Evolutionary conservation across 148 eudicot genomes (phyloP), one percentile per base, ranked within the genome.

Genomic region (Limonium bicolor): DNA sequence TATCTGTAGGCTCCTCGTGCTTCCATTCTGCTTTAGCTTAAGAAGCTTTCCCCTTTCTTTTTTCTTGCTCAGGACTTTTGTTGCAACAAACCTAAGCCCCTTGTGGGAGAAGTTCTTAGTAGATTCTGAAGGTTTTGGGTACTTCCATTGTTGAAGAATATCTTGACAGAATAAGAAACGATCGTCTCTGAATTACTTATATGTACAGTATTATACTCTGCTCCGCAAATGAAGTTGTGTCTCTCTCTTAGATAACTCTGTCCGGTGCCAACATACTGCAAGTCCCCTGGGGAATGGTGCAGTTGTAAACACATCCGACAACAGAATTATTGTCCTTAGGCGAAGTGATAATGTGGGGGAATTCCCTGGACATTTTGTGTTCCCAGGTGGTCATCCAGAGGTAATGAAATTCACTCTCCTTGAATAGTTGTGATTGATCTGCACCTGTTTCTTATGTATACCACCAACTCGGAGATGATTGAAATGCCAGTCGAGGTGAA

Each of bases 301-400:
- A 42, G 47, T 90, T 59, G 76, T 87, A 16, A 82, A 78, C 69
- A 82, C 96, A 41, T 63, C 72, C 45, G 90, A 87, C 58, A 68
- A 62, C 27, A 69, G 27, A 50, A 78, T 90, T 56, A 72, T 80
- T 59, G 62, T 90, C 54, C 76, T 92, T 51, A 76, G 74, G 65
- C 78, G 99, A 59, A 90, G 99, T 72, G 55, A 74, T 41, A 78
- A 85, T 44, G 99, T 92, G 40, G 95, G 88, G 27, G 95, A 92
- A 61, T 92, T 81, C 46, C 94, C 99, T 1, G 95, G 88, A 16
- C 74, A 81, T 58, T 81, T 68, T 54, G 99, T 92, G 32, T 92
- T 92, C 48, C 99, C 99, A 22, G 99, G 99, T 26, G 99, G 99
- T 42, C 99, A 92, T 69, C 95, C 99, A 20, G 99, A 92, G 99